Evolutionary conservation across 208 protist genomes (phyloP).

Genomic region (Crithidia acanthocephali): DNA sequence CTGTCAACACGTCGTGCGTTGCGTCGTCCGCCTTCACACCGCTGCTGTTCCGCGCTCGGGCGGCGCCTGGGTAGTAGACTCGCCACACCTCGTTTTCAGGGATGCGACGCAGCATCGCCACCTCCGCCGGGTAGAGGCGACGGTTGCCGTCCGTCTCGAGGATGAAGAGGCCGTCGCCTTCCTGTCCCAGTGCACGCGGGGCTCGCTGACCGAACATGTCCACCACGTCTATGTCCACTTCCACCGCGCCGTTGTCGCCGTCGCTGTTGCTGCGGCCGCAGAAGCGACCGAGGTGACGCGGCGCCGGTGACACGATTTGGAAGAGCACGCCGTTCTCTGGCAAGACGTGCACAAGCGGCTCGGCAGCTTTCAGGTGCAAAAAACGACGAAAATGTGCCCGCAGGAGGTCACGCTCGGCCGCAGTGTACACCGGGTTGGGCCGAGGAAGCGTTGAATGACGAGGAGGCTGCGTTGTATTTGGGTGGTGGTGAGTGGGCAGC

Average conservation of each 20-base stretch:
- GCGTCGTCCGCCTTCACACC: neutral
- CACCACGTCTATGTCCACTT: neutral
- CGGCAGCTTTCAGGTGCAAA: constrained; percentile 3
- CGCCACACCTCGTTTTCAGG: constrained; percentile 57
- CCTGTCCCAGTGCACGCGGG: neutral
- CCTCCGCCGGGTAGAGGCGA: constrained; percentile 27
- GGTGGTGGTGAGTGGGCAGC: neutral
- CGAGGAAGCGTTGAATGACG: neutral
- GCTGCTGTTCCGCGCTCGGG: neutral
- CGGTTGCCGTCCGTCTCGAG: constrained; percentile 6
- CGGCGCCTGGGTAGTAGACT: constrained; percentile 30
- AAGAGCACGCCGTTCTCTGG: neutral
- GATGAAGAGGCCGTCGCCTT: constrained; percentile 9
- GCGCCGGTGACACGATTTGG: neutral
- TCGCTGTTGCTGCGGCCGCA: neutral
- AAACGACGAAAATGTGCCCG: constrained; percentile 4
- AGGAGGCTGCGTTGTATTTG: neutral
- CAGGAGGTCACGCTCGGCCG: neutral
- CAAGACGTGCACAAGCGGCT: constrained; percentile 10
- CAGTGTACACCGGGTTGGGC: constrained; percentile 7
- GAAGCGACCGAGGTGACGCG: constrained; percentile 3
- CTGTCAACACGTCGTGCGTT: constrained; percentile 8
- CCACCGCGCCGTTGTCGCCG: neutral
- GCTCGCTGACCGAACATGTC: constrained; percentile 5
- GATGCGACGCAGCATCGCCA: constrained; percentile 49